Evolutionary conservation across 768 basidiomycete species (phyloP), one percentile per base, ranked within the genome.

Genomic region (Termitomyces sp.): DNA sequence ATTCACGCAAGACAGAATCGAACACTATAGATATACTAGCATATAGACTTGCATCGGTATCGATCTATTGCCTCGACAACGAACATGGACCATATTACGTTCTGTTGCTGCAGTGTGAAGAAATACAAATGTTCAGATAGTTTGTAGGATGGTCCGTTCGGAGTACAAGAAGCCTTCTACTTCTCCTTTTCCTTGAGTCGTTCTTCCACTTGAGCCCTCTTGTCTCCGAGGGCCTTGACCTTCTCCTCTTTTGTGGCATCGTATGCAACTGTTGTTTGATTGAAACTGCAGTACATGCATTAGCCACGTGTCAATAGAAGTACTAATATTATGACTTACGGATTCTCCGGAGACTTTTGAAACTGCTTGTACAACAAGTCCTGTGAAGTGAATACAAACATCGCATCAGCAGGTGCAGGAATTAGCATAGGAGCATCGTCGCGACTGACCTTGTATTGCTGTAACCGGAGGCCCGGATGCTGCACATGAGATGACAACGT

Each of bases 311-410:
- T 14, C 7, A 15, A 37, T 20, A 57, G 40, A 56, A 31, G 48
- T 49, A 20, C 6, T 4, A 25, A 11, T 49, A 58, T 53, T 42
- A 38, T 7, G 51, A 38, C 89, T 70, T 76, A 96, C 94, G 95
- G 92, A 74, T 97, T 97, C 63, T 97, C 95, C 0, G 94, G 92
- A 1, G 92, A 88, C 74, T 97, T 98, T 74, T 97, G 92, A 86
- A 98, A 98, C 73, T 93, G 87, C 76, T 96, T 97, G 84, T 85
- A 89, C 52, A 97, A 76, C 53, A 94, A 75, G 62, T 98, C 95
- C 85, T 94, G 70, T 63, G 57, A 11, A 50, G 32, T 48, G 58
- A 53, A 50, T 20, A 45, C 43, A n/a, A 42, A 52, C 36, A 55
- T 61, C 60, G 46, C 51, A 58, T 60, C 56, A 55, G 58, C n/a